Base-by-base conservation (phyloP, 305 asterid species). In the Nicotiana rustica region DNA sequence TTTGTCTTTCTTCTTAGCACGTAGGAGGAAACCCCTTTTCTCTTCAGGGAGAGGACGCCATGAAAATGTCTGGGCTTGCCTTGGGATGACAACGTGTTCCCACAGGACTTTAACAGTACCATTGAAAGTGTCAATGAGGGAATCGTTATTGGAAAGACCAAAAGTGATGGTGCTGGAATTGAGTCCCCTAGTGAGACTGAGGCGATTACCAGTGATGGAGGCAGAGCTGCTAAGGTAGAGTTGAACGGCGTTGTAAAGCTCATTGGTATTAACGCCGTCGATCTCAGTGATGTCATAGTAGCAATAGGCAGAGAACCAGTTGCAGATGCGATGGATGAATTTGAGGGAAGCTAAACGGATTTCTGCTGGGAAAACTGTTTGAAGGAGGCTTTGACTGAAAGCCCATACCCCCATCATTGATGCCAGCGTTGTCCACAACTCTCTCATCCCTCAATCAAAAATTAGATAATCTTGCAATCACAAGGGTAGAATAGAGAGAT, bases 261-360 rank as follows among this genome's bases (percentile, higher is more conserved):
- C 99, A 91, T 93, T 95, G 80, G 99, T 92, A 90, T 92, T 95
- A n/a, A 93, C 98, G 71, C 99, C 99, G 81, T 95, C 98, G 70
- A 89, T 92, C 79, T 95, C 99, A 0, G 97, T 93, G 55, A 95
- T 95, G 87, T 95, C 99, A 84, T 91, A 95, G 89, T 93, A 94
- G 86, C 97, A 92, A 84, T 91, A 91, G 77, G 94, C 56, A 10
- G 99, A 95, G 90, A 93, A 92, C 89, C 90, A 91, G 87, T 81
- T 84, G 91, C 80, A 84, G 61, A 89, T 15, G 14, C 86, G 86
- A 56, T 83, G 41, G 66, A 85, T 65, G 83, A 85, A 78, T 33
- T 87, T 86, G 70, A 85, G 83, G 18, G 78, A 78, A 4, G 85
- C 85, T n/a, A 81, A 87, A 2, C 90, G 89, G 55, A 89, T 65